phyloP scores from a whole-genome alignment of 179 eudicot species.

The Beta corolliflora region DNA sequence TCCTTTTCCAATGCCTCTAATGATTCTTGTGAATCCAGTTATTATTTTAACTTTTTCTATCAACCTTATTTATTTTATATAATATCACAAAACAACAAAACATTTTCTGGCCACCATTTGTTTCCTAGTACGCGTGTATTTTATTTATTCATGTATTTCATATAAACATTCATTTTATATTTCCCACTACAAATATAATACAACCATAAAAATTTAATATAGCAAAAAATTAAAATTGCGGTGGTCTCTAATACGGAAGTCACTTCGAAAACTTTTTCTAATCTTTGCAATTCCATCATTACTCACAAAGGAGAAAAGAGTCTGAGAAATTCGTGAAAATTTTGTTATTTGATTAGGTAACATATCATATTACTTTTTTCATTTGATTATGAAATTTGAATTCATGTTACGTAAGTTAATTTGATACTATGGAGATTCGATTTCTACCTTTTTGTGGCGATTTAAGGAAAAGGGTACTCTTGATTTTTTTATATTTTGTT shows the following conservation, averaged over 20 bases:
- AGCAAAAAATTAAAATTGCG: background rate
- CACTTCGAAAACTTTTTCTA: slow-evolving; percentile 7
- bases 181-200: background rate
- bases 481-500: slow-evolving; percentile 8
- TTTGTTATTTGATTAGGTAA: slow-evolving; percentile 17
- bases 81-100: slow-evolving; percentile 9
- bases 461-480: background rate
- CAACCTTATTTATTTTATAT: background rate
- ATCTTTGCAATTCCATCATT: background rate
- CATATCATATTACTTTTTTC: background rate
- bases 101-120: slow-evolving; percentile 27
- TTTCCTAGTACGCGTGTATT: slow-evolving; percentile 8
- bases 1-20: slow-evolving; percentile 27
- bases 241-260: slow-evolving; percentile 24
- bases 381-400: background rate
- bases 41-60: slow-evolving; percentile 10
- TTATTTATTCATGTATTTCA: background rate
- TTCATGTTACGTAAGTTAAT: background rate
- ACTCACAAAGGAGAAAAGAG: background rate
- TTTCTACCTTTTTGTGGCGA: slow-evolving; percentile 11
- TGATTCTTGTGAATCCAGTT: slow-evolving; percentile 45
- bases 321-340: background rate
- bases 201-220: background rate
- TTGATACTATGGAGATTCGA: slow-evolving; percentile 15
- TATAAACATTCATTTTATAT: background rate